Evolutionary conservation across 805 yeast species (phyloP).

Genomic region (Yueomyces sinensis): DNA sequence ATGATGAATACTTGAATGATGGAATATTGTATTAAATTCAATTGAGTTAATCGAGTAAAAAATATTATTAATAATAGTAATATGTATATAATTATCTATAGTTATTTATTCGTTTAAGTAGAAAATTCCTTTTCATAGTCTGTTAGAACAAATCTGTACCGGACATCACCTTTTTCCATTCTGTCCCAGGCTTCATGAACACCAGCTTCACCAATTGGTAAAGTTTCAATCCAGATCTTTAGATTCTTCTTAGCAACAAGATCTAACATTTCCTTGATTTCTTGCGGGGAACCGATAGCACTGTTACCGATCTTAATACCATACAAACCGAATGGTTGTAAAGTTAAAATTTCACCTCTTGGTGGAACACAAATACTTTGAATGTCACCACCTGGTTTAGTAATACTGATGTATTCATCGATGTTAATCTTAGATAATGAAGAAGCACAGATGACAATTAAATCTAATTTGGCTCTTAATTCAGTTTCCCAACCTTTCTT

Average conservation of each 20-base stretch:
- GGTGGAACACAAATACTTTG: constrained; percentile 16
- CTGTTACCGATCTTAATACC: constrained; percentile 22
- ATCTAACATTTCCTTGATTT: constrained; percentile 34
- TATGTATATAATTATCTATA: too few relatives aligned
- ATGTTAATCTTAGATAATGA: constrained; percentile 29
- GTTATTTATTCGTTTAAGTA: too few relatives aligned
- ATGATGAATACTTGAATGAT: too few relatives aligned
- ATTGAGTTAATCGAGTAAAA: too few relatives aligned
- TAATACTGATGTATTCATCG: constrained; percentile 17
- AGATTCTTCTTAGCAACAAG: constrained; percentile 34
- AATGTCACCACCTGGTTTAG: constrained; percentile 27
- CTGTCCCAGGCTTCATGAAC: constrained; percentile 34
- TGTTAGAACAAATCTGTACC: constrained; percentile 40
- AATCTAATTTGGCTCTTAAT: constrained; percentile 28
- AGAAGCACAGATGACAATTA: constrained; percentile 37
- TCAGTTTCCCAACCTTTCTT: constrained; percentile 32
- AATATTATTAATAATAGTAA: too few relatives aligned
- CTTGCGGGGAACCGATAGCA: constrained; percentile 32
- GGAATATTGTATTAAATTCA: too few relatives aligned
- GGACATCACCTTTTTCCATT: constrained; percentile 36
- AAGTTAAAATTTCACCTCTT: constrained; percentile 4
- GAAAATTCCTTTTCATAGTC: constrained; percentile 30
- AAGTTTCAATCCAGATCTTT: constrained; percentile 39
- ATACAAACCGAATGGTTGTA: constrained; percentile 7
- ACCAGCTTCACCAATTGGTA: constrained; percentile 33